Conservation (phyloP, 2,329 filamentous ascomycete genomes). For the Daldinia sp. region DNA sequence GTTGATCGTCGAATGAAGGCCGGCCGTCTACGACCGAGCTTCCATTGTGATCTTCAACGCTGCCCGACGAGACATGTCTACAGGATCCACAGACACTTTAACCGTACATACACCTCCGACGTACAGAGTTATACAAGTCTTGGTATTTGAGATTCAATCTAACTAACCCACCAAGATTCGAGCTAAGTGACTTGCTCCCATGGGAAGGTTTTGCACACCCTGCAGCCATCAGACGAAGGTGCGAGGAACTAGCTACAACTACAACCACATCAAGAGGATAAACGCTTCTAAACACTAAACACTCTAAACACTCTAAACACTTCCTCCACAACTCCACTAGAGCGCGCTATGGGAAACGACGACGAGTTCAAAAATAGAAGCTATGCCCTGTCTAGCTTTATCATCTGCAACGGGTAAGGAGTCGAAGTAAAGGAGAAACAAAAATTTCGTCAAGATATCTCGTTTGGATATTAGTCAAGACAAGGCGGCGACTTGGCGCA, state of each 20-base stretch:
- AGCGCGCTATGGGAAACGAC: constrained; percentile 17
- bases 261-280: too few relatives aligned
- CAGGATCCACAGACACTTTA: constrained; percentile 35
- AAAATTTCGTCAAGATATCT: constrained; percentile 27
- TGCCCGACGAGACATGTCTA: constrained; percentile 36
- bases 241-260: background rate
- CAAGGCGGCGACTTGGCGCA: constrained; percentile 35
- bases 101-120: constrained; percentile 19
- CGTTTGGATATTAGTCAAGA: constrained; percentile 20
- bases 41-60: constrained; percentile 47
- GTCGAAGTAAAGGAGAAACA: constrained; percentile 27
- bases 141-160: constrained; percentile 17
- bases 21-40: constrained; percentile 34
- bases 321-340: constrained; percentile 7
- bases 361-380: constrained; percentile 38
- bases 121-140: constrained; percentile 18
- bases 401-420: constrained; percentile 19
- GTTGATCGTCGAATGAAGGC: constrained; percentile 29
- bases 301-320: background rate
- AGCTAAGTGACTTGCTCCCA: constrained; percentile 1
- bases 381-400: constrained; percentile 14
- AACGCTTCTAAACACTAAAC: background rate
- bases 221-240: constrained; percentile 19
- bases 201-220: constrained; percentile 9
- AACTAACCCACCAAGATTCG: constrained; percentile 19